Conservation (phyloP, 139 green algal species). For the Haematococcus sp. region DNA sequence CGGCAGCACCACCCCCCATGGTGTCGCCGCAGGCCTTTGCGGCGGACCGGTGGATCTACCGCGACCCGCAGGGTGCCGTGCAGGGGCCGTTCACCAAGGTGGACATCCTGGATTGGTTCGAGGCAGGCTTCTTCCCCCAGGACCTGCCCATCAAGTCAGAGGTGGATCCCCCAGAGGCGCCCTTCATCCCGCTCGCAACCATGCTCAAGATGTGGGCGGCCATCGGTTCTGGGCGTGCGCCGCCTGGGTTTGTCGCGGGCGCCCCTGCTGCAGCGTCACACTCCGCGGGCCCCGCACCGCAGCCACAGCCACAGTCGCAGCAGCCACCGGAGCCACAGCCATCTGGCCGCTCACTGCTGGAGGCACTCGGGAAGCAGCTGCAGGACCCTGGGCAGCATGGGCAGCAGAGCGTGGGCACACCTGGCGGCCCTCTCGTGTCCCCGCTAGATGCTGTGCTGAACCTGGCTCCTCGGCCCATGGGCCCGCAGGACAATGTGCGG, state of each 20-base stretch:
- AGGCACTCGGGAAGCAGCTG: conserved; percentile 6
- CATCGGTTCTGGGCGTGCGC: conserved; percentile 16
- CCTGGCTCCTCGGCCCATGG: too few species aligned
- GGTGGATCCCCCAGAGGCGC: conserved; percentile 12
- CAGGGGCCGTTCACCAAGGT: conserved; percentile 77
- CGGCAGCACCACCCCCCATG: not conserved
- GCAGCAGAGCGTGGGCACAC: too few species aligned
- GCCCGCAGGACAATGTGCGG: too few species aligned
- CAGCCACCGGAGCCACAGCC: conserved; percentile 15
- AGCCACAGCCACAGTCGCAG: not conserved
- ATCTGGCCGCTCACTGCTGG: not conserved
- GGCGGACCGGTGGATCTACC: conserved; percentile 67
- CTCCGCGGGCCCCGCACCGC: too few species aligned
- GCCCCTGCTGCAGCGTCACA: not conserved
- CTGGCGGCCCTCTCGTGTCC: too few species aligned
- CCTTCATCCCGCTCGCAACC: conserved; percentile 48
- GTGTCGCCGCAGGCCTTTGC: conserved; percentile 9
- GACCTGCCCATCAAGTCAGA: conserved; percentile 19
- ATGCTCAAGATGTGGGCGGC: conserved; percentile 55
- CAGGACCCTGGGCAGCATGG: not conserved
- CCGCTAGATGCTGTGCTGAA: too few species aligned
- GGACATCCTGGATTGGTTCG: conserved; percentile 84
- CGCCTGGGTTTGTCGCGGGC: conserved; percentile 13
- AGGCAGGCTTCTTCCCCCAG: conserved; percentile 69
- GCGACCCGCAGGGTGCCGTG: conserved; percentile 55